Evolutionary conservation across 495 filamentous ascomycete genomes (phyloP), one percentile per base, ranked within the genome.

Genomic region (Trypethelium eluteriae): DNA sequence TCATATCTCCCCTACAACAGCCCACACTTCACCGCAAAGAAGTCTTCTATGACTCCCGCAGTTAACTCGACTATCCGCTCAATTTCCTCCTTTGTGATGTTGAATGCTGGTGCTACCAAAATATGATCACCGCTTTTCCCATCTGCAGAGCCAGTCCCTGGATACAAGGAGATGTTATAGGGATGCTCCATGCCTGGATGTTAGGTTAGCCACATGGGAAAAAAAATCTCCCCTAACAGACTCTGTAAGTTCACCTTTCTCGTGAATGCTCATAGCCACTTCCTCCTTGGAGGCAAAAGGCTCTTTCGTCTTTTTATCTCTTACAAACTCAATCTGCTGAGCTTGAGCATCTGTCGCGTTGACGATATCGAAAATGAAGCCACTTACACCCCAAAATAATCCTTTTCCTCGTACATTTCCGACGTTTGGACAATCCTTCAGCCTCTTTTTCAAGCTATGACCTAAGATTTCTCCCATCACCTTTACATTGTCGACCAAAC

Each of bases 71-170:
- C 77, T 36, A 78, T 69, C 14, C 64, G n/a, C 3, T 62, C 49
- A 59, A 79, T 70, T n/a, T 78, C 76, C 16, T 63, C 66, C 62
- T 70, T 67, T 16, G 71, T 74, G 38, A 89, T 79, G 66, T 83
- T 92, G 75, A 88, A 95, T 1, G 91, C 81, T 2, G 92, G 92
- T 32, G 88, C 83, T 64, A 96, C 69, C 39, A 95, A 77, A 14
- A 93, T 76, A 77, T 92, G 88, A 71, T 96, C 92, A 1, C 90
- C 91, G 2, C 70, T 75, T 38, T 81, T 72, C 0, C 89, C 89
- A 71, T 91, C 88, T 0, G 80, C 84, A 0, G 86, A 86, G 3
- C 90, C 91, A 2, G 79, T 73, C 4, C 86, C 85, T 32, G 86
- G 86, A 73, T 94, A 95, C 18, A 95, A 70, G 0, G 81, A 84